phyloP scores from a whole-genome alignment of 2,329 filamentous ascomycete genomes.

The Botrytis porri region DNA sequence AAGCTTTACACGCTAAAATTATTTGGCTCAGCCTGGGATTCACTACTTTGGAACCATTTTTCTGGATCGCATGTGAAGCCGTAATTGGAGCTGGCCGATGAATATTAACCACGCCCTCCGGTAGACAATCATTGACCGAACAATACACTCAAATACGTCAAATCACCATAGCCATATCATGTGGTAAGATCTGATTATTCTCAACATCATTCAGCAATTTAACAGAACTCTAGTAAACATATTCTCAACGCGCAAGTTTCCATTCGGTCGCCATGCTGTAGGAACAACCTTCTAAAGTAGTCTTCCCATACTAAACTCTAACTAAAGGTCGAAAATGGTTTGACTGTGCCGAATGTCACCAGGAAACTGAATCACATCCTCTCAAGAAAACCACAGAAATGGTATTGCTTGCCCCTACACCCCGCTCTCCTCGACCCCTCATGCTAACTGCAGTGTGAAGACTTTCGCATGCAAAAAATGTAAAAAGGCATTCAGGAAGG shows the following conservation, averaged over 20 bases:
- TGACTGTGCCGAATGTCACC: constrained; percentile 94
- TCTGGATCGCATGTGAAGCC: not conserved
- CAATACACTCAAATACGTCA: not conserved
- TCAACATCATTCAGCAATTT: constrained; percentile 8
- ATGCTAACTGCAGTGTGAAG: constrained; percentile 28
- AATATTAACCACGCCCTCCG: not conserved
- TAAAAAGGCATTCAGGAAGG: constrained; percentile 96
- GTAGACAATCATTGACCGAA: not conserved
- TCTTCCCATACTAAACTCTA: constrained; percentile 6
- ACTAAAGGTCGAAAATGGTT: constrained; percentile 87
- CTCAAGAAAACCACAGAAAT: constrained; percentile 81
- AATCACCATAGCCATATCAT: constrained; percentile 23
- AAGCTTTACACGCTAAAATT: not conserved
- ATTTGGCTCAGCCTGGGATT: not conserved
- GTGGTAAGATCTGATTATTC: constrained; percentile 31
- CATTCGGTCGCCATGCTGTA: constrained; percentile 95
- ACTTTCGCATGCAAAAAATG: constrained; percentile 98
- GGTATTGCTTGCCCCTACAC: constrained; percentile 43
- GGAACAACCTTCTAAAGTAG: constrained; percentile 36
- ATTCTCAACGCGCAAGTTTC: constrained; percentile 96
- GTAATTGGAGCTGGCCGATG: not conserved
- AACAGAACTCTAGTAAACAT: constrained; percentile 70
- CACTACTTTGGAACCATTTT: not conserved
- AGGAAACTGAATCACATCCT: constrained; percentile 72
- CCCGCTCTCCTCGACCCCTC: constrained; percentile 13